Percentiles rank a stretch among this genome's conserved stretches.
phyloP scores from a whole-genome alignment of 257 asterid species.

The Plantago ovata region DNA sequence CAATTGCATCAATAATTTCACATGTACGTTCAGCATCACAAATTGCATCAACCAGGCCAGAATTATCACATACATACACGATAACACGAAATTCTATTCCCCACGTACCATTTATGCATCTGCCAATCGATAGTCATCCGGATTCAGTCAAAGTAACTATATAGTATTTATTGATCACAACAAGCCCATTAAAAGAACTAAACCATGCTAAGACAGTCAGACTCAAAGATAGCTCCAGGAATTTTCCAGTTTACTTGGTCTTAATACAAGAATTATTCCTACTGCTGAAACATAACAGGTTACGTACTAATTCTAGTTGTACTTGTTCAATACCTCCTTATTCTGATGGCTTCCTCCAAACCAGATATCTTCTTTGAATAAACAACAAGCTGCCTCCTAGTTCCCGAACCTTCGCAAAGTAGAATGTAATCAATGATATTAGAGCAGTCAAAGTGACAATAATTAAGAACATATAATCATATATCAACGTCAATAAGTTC shows the following conservation, averaged over 20 bases:
- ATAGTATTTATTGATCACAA: neutral
- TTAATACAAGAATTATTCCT: neutral
- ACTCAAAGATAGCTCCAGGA: neutral
- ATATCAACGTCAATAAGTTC: neutral
- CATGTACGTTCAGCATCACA: neutral
- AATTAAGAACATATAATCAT: slow-evolving; percentile 8
- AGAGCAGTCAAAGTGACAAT: slow-evolving; percentile 22
- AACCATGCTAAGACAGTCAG: neutral
- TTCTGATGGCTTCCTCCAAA: slow-evolving; percentile 84
- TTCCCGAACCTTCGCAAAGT: slow-evolving; percentile 30
- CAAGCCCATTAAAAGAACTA: neutral
- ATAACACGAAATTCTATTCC: too few relatives aligned
- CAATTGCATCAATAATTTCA: slow-evolving; percentile 1
- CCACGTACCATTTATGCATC: too few relatives aligned
- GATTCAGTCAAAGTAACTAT: neutral
- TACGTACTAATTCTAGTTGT: neutral
- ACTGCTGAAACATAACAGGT: neutral
- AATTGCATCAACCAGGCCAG: neutral
- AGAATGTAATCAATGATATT: slow-evolving; percentile 1
- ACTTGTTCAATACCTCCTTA: slow-evolving; percentile 46
- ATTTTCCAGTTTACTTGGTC: neutral
- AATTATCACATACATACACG: neutral
- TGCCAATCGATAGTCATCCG: too few relatives aligned
- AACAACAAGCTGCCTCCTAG: slow-evolving; percentile 38
- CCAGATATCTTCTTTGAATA: slow-evolving; percentile 74